A percentile compares a stretch with the other conserved stretches of the same genome.
Evolutionary conservation across 108 stramenopile genomes (phyloP).

Genomic region (Heterococcus sp.): DNA sequence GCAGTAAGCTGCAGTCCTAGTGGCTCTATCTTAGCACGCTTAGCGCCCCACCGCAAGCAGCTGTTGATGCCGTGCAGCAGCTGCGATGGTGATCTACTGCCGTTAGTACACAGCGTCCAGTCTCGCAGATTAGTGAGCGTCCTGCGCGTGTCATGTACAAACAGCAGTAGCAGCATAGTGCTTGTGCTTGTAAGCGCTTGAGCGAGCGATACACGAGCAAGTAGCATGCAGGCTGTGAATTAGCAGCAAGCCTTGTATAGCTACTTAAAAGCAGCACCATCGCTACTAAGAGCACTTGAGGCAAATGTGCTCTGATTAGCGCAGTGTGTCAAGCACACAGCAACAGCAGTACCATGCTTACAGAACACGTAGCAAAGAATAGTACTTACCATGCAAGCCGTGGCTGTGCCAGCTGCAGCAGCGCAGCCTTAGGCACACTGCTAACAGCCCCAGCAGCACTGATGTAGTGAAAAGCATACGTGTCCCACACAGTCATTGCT

Average conservation of each 20-base stretch:
- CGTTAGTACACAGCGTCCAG: neutral
- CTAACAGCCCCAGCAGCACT: constrained; percentile 5
- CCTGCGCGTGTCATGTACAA: neutral
- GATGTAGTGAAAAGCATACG: constrained; percentile 20
- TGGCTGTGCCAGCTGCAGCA: constrained; percentile 17
- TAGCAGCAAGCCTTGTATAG: too few species aligned
- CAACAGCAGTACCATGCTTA: too few species aligned
- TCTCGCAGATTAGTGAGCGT: neutral
- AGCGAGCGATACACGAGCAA: too few species aligned
- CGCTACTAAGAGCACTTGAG: too few species aligned
- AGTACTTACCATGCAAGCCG: neutral
- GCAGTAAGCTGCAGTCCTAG: neutral
- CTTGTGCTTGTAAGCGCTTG: too few species aligned
- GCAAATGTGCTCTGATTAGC: too few species aligned
- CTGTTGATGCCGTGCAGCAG: neutral
- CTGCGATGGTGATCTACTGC: neutral
- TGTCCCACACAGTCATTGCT: constrained; percentile 39
- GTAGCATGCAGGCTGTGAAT: too few species aligned
- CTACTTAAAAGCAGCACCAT: too few species aligned
- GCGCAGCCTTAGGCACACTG: constrained; percentile 5
- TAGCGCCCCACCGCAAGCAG: neutral
- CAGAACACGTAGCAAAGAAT: too few species aligned
- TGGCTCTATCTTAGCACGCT: neutral
- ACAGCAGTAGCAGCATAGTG: neutral
- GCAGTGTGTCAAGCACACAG: too few species aligned